These are phyloP conservation scores for Tieghemostelium lacteum DNA, from an alignment of 78 protist species.

Conservation along the genomic window DNA sequence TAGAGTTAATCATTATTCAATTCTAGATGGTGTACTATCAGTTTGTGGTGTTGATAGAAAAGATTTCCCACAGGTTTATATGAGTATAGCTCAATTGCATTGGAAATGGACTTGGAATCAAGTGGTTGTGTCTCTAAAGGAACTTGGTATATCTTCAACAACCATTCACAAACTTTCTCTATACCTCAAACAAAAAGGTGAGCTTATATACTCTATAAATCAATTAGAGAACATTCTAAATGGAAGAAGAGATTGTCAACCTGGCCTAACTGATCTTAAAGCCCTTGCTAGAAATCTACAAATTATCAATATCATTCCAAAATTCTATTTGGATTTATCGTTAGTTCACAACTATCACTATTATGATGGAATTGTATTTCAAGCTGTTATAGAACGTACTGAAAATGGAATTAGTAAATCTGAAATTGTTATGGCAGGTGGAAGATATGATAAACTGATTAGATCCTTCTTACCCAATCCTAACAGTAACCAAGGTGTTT, in stretches of 20 bases:
- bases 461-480: constrained; percentile 15
- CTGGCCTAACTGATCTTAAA: constrained; percentile 15
- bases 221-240: constrained; percentile 20
- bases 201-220: neutral
- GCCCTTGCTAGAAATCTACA: constrained; percentile 37
- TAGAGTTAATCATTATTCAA: constrained; percentile 30
- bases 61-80: constrained; percentile 2
- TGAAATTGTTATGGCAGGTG: constrained; percentile 81
- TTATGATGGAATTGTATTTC: constrained; percentile 74
- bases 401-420: neutral
- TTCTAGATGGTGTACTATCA: constrained; percentile 28
- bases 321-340: constrained; percentile 59
- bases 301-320: constrained; percentile 60
- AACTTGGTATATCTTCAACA: constrained; percentile 2
- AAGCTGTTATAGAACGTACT: constrained; percentile 35
- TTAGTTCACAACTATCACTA: constrained; percentile 66
- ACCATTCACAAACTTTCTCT: neutral
- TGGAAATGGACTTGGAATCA: constrained; percentile 46
- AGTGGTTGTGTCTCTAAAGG: constrained; percentile 13
- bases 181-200: constrained; percentile 25
- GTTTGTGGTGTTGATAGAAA: constrained; percentile 47
- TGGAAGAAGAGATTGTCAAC: constrained; percentile 1
- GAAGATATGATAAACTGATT: constrained; percentile 70
- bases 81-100: constrained; percentile 27
- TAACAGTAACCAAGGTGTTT: neutral